Evolutionary conservation across 2,329 filamentous ascomycete genomes (phyloP).

Genomic region (Didymella lethalis): DNA sequence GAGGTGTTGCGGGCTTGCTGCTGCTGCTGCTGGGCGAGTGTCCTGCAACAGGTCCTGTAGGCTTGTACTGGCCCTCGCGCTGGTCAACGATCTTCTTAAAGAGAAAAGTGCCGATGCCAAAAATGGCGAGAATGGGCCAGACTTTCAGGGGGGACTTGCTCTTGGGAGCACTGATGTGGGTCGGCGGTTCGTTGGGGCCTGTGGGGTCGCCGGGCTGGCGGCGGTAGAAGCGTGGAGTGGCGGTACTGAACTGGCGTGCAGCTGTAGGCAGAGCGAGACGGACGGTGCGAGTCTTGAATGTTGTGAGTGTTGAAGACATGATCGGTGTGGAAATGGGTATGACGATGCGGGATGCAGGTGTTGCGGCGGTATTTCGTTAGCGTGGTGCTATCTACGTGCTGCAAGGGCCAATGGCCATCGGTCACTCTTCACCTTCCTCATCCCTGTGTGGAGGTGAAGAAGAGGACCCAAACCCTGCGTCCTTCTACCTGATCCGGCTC

Average conservation of each 20-base stretch:
- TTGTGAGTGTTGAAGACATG: slow-evolving; percentile 41
- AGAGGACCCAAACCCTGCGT: slow-evolving; percentile 6
- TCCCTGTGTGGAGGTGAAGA: slow-evolving; percentile 2
- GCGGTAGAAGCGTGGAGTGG: slow-evolving; percentile 35
- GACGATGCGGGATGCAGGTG: slow-evolving; percentile 33
- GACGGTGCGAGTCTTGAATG: slow-evolving; percentile 24
- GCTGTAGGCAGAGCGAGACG: slow-evolving; percentile 19
- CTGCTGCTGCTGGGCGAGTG: slow-evolving; percentile 40
- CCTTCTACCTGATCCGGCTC: slow-evolving; percentile 8
- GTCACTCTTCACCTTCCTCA: slow-evolving; percentile 5
- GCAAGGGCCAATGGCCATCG: slow-evolving; percentile 15
- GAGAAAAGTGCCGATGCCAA: slow-evolving; percentile 54
- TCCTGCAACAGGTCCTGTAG: slow-evolving; percentile 40
- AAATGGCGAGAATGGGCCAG: slow-evolving; percentile 58
- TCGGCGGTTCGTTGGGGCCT: slow-evolving; percentile 50
- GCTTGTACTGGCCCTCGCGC: slow-evolving; percentile 50
- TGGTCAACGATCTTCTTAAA: slow-evolving; percentile 59
- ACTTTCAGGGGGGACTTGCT: slow-evolving; percentile 53
- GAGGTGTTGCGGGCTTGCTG: slow-evolving; percentile 26
- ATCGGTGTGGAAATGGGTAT: slow-evolving; percentile 37
- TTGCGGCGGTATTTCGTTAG: slow-evolving; percentile 36
- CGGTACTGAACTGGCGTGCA: slow-evolving; percentile 38
- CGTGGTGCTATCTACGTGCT: slow-evolving; percentile 23
- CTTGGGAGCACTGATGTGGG: slow-evolving; percentile 42
- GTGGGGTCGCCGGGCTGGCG: slow-evolving; percentile 48